phyloP scores from a whole-genome alignment of 2,329 filamentous ascomycete genomes.

The Nemania abortiva region DNA sequence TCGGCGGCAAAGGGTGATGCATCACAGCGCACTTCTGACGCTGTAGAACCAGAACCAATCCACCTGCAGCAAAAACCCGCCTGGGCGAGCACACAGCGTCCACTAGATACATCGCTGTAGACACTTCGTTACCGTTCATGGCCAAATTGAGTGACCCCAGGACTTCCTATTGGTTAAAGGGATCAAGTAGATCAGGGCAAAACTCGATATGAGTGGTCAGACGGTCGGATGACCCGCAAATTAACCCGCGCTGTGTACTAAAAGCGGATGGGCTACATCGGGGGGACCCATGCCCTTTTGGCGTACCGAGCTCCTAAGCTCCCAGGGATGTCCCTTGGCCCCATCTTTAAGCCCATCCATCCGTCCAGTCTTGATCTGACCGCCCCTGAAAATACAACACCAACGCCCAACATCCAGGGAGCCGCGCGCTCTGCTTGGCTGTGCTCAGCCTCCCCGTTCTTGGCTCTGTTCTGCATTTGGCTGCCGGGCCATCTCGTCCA shows the following conservation, averaged over 20 bases:
- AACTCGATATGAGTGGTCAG: slow-evolving; percentile 36
- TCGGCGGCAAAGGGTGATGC: slow-evolving; percentile 29
- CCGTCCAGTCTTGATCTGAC: slow-evolving; percentile 24
- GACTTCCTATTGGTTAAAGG: slow-evolving; percentile 40
- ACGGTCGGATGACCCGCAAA: background rate
- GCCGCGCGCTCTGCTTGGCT: slow-evolving; percentile 45
- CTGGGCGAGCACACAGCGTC: background rate
- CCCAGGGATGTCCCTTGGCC: background rate
- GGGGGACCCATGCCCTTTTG: background rate
- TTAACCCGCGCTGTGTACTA: slow-evolving; percentile 2
- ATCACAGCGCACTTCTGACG: background rate
- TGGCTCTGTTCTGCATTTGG: slow-evolving; percentile 36
- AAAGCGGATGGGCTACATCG: slow-evolving; percentile 26
- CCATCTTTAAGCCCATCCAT: slow-evolving; percentile 2
- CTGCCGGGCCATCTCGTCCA: slow-evolving; percentile 27
- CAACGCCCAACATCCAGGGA: slow-evolving; percentile 42
- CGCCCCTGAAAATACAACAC: slow-evolving; percentile 49
- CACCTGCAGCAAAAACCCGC: slow-evolving; percentile 13
- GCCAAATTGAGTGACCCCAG: slow-evolving; percentile 31
- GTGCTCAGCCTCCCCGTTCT: slow-evolving; percentile 28
- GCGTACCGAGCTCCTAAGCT: background rate
- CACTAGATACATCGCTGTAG: background rate
- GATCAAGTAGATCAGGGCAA: slow-evolving; percentile 13
- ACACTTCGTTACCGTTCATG: slow-evolving; percentile 26
- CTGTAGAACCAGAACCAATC: slow-evolving; percentile 29